Evolutionary conservation across 345 rosid genomes (phyloP).

Genomic region (Heritiera littoralis): DNA sequence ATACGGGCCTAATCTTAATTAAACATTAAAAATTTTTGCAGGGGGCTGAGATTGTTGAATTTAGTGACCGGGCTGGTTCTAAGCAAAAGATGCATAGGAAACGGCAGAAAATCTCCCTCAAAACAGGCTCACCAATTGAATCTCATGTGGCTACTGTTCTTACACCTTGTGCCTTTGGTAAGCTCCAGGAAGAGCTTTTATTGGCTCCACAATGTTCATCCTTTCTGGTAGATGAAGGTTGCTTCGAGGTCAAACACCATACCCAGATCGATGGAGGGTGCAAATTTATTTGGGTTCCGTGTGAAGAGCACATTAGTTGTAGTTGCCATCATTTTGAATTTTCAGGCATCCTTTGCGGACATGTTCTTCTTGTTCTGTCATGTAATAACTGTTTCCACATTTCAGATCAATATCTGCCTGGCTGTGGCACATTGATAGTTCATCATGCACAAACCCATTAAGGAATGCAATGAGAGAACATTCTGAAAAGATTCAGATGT

Average conservation of each 20-base stretch:
- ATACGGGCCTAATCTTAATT: conserved; percentile 1
- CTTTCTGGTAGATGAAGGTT: conserved; percentile 45
- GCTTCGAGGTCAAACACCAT: conserved; percentile 57
- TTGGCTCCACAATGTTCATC: conserved; percentile 66
- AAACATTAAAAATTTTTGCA: conserved; percentile 19
- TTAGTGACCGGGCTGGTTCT: conserved; percentile 34
- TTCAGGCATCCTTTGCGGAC: conserved; percentile 64
- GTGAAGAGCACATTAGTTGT: conserved; percentile 54
- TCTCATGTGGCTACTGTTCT: conserved; percentile 57
- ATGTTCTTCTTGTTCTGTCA: conserved; percentile 59
- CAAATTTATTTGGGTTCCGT: conserved; percentile 56
- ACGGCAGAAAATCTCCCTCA: conserved; percentile 40
- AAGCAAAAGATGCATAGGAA: conserved; percentile 45
- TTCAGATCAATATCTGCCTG: conserved; percentile 49
- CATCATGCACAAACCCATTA: conserved; percentile 19
- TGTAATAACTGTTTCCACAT: conserved; percentile 62
- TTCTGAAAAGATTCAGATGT: conserved; percentile 40
- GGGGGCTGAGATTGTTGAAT: conserved; percentile 49
- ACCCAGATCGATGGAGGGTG: conserved; percentile 45
- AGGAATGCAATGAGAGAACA: conserved; percentile 31
- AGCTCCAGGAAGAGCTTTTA: conserved; percentile 63
- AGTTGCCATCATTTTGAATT: conserved; percentile 58
- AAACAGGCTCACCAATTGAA: conserved; percentile 69
- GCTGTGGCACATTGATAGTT: conserved; percentile 36
- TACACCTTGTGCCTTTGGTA: conserved; percentile 54